Evolutionary conservation across 768 basidiomycete genomes (phyloP), one percentile per base, ranked within the genome.

Genomic region (Exsudoporus frostii): DNA sequence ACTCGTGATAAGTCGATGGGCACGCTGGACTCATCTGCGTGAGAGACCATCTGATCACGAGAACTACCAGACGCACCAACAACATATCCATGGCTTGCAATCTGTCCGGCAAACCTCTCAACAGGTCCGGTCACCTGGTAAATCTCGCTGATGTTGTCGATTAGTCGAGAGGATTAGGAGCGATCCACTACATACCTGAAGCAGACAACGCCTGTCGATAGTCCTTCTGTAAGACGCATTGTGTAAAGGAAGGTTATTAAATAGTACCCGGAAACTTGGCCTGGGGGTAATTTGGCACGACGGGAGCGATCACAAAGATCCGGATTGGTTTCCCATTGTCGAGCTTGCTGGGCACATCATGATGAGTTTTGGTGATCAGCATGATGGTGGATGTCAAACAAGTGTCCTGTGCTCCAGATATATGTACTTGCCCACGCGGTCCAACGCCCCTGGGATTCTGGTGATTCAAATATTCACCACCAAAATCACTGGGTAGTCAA

Each of bases 91-190:
- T 92, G 86, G 56, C 87, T 90, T 9, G 91, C 92, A 59, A 94
- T 92, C 72, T 90, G 88, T 14, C 88, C 85, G 0, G 88, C 89
- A 65, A 90, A 92, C 45, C 94, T 83, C 67, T 95, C 93, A n/a
- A 96, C 94, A 33, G 94, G 94, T 0, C 92, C 92, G n/a, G 92
- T 95, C 2, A 95, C 92, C 68, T 92, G 90, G 67, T 97, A 98
- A 50, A 98, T 98, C 74, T 96, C 94, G 63, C 92, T 93, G 63
- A 36, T 50, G 22, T 22, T 30, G 10, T n/a, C 2, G 13, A 38
- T 57, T 37, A 27, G 45, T 49, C 29, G 22, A 49, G 37, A 34
- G 20, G 25, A 22, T 22, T 46, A 11, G 19, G 5, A 15, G 7
- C 14, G 30, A 22, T 52, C 34, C 11, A 38, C 5, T 40, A 2